Evolutionary conservation across 2,329 filamentous ascomycete genomes (phyloP).

Genomic region (Aphanoascus verrucosus): DNA sequence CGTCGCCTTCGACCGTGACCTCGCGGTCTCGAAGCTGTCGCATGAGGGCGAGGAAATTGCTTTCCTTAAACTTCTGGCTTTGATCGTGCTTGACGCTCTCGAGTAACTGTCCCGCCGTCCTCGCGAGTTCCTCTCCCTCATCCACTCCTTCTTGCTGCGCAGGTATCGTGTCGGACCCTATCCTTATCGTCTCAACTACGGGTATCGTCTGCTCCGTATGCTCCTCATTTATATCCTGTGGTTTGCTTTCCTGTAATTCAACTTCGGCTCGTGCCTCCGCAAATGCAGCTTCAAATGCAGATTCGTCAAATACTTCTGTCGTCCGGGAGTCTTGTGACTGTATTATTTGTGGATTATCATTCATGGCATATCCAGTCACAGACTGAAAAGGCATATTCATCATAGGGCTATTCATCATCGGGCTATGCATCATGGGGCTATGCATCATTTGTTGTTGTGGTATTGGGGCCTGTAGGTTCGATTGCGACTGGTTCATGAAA

Average conservation of each 20-base stretch:
- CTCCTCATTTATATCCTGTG: slow-evolving; percentile 11
- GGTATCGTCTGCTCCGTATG: neutral
- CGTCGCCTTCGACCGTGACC: slow-evolving; percentile 60
- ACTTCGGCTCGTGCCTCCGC: slow-evolving; percentile 33
- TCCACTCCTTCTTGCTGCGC: slow-evolving; percentile 27
- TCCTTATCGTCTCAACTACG: slow-evolving; percentile 24
- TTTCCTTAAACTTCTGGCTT: slow-evolving; percentile 65
- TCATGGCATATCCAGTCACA: neutral
- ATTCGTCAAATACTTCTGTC: slow-evolving; percentile 32
- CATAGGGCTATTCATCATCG: slow-evolving; percentile 1
- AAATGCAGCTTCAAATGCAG: slow-evolving; percentile 38
- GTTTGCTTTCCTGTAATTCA: slow-evolving; percentile 22
- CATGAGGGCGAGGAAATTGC: slow-evolving; percentile 68
- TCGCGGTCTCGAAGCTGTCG: slow-evolving; percentile 60
- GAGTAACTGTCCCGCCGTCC: slow-evolving; percentile 60
- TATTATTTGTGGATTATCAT: slow-evolving; percentile 5
- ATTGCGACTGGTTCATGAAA: slow-evolving; percentile 39
- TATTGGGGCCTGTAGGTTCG: slow-evolving; percentile 17
- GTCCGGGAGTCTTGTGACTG: slow-evolving; percentile 26
- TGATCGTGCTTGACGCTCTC: slow-evolving; percentile 58
- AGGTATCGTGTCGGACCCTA: slow-evolving; percentile 37
- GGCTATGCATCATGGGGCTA: slow-evolving; percentile 7
- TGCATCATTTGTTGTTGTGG: slow-evolving; percentile 9
- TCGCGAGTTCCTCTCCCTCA: slow-evolving; percentile 58
- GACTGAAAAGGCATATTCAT: slow-evolving; percentile 1